Base-by-base conservation (phyloP, 73 alveolate species). In the Breviolum minutum region DNA sequence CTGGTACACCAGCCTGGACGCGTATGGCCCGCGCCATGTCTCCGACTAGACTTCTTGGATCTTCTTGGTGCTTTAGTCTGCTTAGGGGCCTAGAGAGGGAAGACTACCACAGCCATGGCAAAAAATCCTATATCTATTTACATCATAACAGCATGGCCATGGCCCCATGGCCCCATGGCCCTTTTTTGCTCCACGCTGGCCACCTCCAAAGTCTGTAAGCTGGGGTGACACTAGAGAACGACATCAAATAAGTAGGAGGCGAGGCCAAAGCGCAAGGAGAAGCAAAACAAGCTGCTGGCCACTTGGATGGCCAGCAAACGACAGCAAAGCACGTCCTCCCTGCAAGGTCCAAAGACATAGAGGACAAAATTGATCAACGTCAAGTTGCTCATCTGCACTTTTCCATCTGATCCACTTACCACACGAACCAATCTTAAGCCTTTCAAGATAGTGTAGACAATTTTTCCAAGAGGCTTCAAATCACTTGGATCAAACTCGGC, bases 321-420 rank as follows among this genome's bases (percentile, higher is more conserved):
- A 81, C 66, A 66, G 83, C 99, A 94, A 22, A 94, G 88, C 68
- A 94, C 99, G 63, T 94, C 99, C 63, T 94, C 99, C 16, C 99
- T 63, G 82, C 99, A 94, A 12, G 99, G 99, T 30, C 99, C 99
- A 24, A 74, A 26, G 29, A 61, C 90, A 27, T 94, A 94, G 24
- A 94, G 99, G 54, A 94, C 92, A 63, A 94, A 77, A 83, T 94
- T 94, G 92, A 94, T 94, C 27, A 94, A 60, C 1, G 99, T 94
- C 84, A 94, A 82, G 66, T 94, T 94, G 99, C 99, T 77, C 88
- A 91, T 91, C 63, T 54, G 80, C 40, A 87, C 95, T 20, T 62
- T 29, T 27, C 83, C 80, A 60, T 68, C 95, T 16, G 64, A 9
- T 26, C n/a, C 81, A 64, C 83, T 30, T 8, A 29, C 40, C 84